Base-by-base conservation (phyloP, 495 filamentous ascomycete genomes). In the Trichoderma erinaceum region DNA sequence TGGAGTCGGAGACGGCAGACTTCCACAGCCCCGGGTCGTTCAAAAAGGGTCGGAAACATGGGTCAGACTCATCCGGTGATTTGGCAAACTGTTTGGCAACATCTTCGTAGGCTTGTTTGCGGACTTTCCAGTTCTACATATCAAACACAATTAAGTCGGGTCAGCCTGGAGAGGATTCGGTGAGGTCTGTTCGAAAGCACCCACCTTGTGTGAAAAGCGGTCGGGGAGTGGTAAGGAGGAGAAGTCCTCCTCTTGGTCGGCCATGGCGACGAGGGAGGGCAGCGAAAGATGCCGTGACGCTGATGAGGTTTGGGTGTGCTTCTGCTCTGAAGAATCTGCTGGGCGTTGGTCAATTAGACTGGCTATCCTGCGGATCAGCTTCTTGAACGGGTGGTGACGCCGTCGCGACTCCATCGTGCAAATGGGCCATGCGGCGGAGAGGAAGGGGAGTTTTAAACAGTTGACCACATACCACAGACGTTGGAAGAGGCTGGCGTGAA, bases 41-140 rank as follows among this genome's bases (percentile, higher is more conserved):
- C 67, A 93, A 78, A 76, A 97, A 98, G 10, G 92, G 90, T 65
- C 85, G 83, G 69, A 98, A 97, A 10, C 88, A 87, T 12, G 93
- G 89, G 73, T 95, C 89, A 70, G 90, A 86, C 76, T 98, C 95
- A 80, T 95, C 91, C 66, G 90, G 88, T 11, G 93, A 92, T 68
- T 85, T 83, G 75, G 93, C 89, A 73, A 99, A 98, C 70, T 87
- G 84, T 74, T 92, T 90, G 48, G 90, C 87, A 56, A 92, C 94
- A 70, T 94, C 92, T 81, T 98, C 95, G 78, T 98, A 99, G 64
- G 90, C 95, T 75, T 87, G 85, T 78, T 99, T 99, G 70, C 95
- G 86, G 52, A 95, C 95, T 84, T 99, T 99, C 95, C 95, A 99
- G 74, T 90, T 88, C 89, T 95, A 38, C 21, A 66, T 16, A 13